phyloP scores from a whole-genome alignment of 179 eudicot genomes.

The Actinidia arguta region DNA sequence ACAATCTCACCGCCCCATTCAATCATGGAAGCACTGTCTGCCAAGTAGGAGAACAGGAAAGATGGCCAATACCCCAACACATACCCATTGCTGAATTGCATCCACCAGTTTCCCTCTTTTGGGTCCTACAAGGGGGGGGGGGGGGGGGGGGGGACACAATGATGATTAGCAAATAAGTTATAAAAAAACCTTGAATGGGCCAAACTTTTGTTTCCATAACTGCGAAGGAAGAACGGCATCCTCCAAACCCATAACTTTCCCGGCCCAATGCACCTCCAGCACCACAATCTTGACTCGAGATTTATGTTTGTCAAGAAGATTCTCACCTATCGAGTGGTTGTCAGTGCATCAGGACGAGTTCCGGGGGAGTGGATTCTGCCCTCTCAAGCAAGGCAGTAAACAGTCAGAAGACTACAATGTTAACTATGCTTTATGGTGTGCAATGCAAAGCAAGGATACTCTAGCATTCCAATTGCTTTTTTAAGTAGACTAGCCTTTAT shows the following conservation, averaged over 20 bases:
- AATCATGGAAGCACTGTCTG: conserved; percentile 94
- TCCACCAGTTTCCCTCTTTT: conserved; percentile 98
- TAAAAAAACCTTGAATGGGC: background rate
- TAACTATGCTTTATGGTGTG: too few species aligned
- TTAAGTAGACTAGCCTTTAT: background rate
- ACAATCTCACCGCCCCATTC: conserved; percentile 98
- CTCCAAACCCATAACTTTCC: too few species aligned
- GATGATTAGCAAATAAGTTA: background rate
- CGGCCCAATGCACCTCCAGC: too few species aligned
- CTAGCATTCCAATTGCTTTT: conserved; percentile 1
- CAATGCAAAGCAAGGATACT: background rate
- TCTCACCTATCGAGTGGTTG: too few species aligned
- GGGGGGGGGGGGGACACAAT: background rate
- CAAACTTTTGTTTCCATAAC: background rate
- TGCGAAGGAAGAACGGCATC: too few species aligned
- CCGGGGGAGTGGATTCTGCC: too few species aligned
- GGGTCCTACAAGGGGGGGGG: conserved; percentile 62
- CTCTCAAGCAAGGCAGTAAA: too few species aligned
- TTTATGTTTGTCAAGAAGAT: too few species aligned
- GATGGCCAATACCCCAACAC: conserved; percentile 95
- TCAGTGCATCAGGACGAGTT: too few species aligned
- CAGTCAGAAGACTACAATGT: too few species aligned
- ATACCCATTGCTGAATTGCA: conserved; percentile 89
- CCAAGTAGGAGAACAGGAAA: conserved; percentile 83
- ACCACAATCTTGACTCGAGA: too few species aligned